Conservation (phyloP, 805 yeast species). For the Kodamaea sagamina region DNA sequence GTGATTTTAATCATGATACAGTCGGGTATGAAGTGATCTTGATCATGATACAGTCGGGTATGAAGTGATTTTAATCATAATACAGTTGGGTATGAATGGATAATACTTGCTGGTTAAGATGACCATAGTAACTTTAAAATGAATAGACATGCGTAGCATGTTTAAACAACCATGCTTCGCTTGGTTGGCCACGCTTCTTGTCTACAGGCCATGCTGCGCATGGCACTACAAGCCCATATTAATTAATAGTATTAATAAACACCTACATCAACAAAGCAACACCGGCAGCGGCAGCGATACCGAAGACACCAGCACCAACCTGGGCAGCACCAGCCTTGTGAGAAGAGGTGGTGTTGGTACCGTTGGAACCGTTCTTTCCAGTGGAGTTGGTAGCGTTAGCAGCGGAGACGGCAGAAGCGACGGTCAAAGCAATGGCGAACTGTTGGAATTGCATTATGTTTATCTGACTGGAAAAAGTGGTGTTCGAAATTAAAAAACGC, state of each 20-base stretch:
- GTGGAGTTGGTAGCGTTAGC: conserved; percentile 25
- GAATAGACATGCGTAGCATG: no score
- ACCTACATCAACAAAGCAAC: conserved; percentile 34
- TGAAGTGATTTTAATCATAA: no score
- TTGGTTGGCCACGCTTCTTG: no score
- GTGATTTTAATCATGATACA: no score
- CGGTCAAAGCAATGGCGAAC: conserved; percentile 31
- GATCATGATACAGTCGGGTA: no score
- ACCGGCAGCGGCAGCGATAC: conserved; percentile 31
- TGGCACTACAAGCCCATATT: no score
- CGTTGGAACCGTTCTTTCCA: conserved; percentile 18
- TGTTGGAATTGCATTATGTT: conserved; percentile 30
- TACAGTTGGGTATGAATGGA: no score
- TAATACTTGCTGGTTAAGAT: no score
- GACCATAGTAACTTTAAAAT: no score
- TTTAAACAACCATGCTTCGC: no score
- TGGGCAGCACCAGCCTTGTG: conserved; percentile 27
- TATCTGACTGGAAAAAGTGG: conserved; percentile 3
- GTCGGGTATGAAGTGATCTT: no score
- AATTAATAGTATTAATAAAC: neutral
- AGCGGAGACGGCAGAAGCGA: conserved; percentile 32
- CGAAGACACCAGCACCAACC: conserved; percentile 32
- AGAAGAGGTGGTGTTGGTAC: conserved; percentile 19
- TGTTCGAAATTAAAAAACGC: neutral
- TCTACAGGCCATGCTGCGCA: no score